Evolutionary conservation across 2,329 filamentous ascomycete genomes (phyloP).

Genomic region (Mollisia scopiformis): DNA sequence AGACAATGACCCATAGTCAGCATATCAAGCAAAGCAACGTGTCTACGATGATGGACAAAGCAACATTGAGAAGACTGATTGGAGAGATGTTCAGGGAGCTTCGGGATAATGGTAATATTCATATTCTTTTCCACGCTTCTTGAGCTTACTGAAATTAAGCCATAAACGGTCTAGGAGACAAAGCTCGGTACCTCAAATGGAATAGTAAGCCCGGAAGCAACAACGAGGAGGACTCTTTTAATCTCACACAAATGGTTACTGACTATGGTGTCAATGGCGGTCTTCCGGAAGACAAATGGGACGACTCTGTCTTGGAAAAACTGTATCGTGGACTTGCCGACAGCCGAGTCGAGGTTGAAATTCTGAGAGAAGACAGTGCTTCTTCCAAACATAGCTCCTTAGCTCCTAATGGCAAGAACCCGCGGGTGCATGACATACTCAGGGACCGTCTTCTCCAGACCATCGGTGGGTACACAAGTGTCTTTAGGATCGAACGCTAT

Average conservation of each 20-base stretch:
- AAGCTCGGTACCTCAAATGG: neutral
- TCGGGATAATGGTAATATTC: neutral
- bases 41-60: neutral
- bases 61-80: neutral
- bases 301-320: neutral
- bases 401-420: neutral
- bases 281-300: neutral
- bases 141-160: neutral
- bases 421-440: neutral
- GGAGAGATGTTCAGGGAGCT: constrained; percentile 3
- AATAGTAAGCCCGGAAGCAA: neutral
- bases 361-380: neutral
- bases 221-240: neutral
- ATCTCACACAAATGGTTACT: neutral
- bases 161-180: neutral
- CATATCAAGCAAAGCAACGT: neutral
- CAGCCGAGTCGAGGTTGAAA: neutral
- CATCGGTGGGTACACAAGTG: neutral
- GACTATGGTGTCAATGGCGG: neutral
- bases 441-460: neutral
- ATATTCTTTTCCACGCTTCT: neutral
- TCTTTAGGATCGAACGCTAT: too few species aligned
- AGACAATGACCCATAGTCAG: neutral
- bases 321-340: constrained; percentile 1
- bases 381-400: neutral